A percentile compares a stretch with the other conserved stretches of the same genome.
Evolutionary conservation across 163 green algal species (phyloP).

Genomic region (Scenedesmus sp.): DNA sequence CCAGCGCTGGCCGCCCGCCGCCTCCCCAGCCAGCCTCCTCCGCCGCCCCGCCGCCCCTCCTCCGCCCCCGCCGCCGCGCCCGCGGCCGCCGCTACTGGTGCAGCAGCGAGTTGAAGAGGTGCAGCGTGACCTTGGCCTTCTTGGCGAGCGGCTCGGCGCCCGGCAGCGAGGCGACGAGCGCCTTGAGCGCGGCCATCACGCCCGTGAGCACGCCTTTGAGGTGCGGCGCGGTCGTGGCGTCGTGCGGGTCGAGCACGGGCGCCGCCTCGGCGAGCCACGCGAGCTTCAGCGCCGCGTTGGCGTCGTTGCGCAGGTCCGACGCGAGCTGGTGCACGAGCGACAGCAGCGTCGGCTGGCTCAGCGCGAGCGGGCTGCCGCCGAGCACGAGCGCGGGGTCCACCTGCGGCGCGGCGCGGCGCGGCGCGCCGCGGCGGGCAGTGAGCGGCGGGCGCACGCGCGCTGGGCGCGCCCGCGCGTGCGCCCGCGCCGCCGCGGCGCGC

Average conservation of each 20-base stretch:
- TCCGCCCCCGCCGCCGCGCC: not conserved
- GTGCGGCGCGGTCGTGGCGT: conserved; percentile 64
- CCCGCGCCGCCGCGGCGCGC: not conserved
- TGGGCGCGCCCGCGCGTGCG: not conserved
- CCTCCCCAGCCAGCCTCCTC: no score
- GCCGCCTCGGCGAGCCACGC: conserved; percentile 74
- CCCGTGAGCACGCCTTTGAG: conserved; percentile 60
- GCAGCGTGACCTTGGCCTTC: conserved; percentile 60
- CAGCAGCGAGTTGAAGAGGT: conserved; percentile 73
- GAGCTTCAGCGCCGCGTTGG: conserved; percentile 64
- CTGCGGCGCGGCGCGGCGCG: not conserved
- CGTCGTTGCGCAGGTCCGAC: conserved; percentile 57
- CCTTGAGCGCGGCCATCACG: conserved; percentile 56
- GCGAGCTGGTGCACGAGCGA: conserved; percentile 84
- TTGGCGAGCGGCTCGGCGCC: conserved; percentile 14
- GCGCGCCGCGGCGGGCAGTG: not conserved
- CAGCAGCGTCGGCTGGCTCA: conserved; percentile 72
- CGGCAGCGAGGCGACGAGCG: conserved; percentile 19
- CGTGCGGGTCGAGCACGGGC: conserved; percentile 62
- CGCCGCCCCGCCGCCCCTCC: no score
- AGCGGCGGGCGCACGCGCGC: not conserved
- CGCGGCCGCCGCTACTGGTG: conserved; percentile 51
- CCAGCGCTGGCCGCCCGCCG: no score
- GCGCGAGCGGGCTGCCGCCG: conserved; percentile 37
- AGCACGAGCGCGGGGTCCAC: conserved; percentile 52